Evolutionary conservation across 2,329 filamentous ascomycete genomes (phyloP).

Genomic region (Paraphoma sp.): DNA sequence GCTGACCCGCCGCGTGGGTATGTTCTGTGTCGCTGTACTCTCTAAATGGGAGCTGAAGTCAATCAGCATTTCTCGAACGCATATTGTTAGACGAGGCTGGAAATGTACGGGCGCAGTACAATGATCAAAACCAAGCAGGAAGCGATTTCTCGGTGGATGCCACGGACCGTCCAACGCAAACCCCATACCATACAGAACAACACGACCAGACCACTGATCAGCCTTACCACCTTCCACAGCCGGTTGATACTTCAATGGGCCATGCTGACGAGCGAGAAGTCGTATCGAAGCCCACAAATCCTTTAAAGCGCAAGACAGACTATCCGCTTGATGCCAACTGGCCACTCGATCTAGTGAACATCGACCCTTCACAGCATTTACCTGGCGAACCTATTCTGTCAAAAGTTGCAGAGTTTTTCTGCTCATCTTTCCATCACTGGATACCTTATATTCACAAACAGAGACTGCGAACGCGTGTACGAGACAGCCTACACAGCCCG

Average conservation of each 20-base stretch:
- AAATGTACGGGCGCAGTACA: slow-evolving; percentile 30
- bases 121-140: slow-evolving; percentile 1
- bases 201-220: neutral
- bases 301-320: slow-evolving; percentile 33
- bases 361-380: slow-evolving; percentile 34
- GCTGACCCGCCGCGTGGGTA: slow-evolving; percentile 42
- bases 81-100: slow-evolving; percentile 38
- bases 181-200: neutral
- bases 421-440: slow-evolving; percentile 44
- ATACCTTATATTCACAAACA: slow-evolving; percentile 43
- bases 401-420: slow-evolving; percentile 40
- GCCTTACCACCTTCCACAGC: neutral
- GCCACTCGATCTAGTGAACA: slow-evolving; percentile 24
- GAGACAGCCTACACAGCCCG: slow-evolving; percentile 17
- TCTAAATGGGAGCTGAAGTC: slow-evolving; percentile 14
- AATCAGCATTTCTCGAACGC: slow-evolving; percentile 35
- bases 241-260: neutral
- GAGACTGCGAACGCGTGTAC: slow-evolving; percentile 32
- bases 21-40: neutral
- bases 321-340: slow-evolving; percentile 19
- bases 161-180: neutral
- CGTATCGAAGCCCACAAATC: slow-evolving; percentile 4
- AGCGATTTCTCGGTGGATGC: neutral
- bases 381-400: slow-evolving; percentile 33
- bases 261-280: neutral